Evolutionary conservation across 768 basidiomycete species (phyloP).

Genomic region (Tulasnella sp.): DNA sequence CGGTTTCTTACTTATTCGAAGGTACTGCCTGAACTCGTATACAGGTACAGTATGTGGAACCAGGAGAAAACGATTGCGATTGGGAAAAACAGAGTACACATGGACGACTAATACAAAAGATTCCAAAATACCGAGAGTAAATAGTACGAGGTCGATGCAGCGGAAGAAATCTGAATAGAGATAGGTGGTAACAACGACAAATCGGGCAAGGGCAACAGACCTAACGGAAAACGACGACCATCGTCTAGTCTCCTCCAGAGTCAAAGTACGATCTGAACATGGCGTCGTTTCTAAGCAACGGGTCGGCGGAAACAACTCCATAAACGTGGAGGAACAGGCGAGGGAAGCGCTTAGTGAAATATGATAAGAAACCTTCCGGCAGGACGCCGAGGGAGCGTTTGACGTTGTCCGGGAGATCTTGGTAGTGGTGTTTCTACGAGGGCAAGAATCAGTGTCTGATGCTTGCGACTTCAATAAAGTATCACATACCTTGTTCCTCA

Average conservation of each 20-base stretch:
- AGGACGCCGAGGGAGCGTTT: constrained; percentile 84
- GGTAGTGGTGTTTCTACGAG: constrained; percentile 90
- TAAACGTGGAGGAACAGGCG: constrained; percentile 89
- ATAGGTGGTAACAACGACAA: no score
- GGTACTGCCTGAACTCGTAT: no score
- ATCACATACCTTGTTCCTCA: constrained; percentile 83
- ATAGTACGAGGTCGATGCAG: no score
- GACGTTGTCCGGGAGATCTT: constrained; percentile 89
- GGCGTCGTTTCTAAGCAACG: constrained; percentile 66
- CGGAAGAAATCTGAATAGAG: no score
- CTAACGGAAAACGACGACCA: no score
- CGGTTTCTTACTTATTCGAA: no score
- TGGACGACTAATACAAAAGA: no score
- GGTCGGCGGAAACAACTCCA: constrained; percentile 66
- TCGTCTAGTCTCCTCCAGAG: not conserved
- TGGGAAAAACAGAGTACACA: no score
- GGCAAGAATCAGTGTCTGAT: not conserved
- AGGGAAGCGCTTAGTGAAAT: constrained; percentile 91
- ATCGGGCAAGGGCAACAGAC: no score
- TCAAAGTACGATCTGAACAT: constrained; percentile 92
- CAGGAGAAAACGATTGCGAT: no score
- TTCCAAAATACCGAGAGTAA: no score
- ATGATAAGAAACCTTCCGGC: constrained; percentile 86
- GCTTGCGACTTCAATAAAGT: not conserved
- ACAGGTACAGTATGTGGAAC: no score